Evolutionary conservation across 1,284 basidiomycete genomes (phyloP).

Genomic region (Marasmius fiardii): DNA sequence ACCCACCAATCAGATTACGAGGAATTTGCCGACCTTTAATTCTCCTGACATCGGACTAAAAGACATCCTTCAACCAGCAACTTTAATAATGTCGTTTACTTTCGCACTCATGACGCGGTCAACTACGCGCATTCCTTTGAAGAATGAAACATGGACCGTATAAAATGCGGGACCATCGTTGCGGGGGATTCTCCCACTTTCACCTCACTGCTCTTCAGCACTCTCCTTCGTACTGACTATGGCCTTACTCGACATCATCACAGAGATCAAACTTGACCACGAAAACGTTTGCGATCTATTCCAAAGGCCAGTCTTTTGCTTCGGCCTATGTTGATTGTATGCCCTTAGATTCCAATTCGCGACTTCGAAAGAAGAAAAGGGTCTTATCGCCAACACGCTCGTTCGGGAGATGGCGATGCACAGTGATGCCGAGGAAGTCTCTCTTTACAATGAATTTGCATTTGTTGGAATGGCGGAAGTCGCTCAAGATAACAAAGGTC

Average conservation of each 20-base stretch:
- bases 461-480: conserved; percentile 17
- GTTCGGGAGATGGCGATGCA: conserved; percentile 25
- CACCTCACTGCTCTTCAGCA: no score
- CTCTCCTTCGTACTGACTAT: no score
- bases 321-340: not conserved
- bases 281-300: conserved; percentile 26
- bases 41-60: no score
- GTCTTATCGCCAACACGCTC: conserved; percentile 22
- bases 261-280: conserved; percentile 24
- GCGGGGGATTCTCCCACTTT: no score
- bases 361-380: conserved; percentile 16
- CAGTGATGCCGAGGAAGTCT: conserved; percentile 22
- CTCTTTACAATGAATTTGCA: conserved; percentile 22
- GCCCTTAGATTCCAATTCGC: conserved; percentile 14
- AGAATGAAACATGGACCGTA: no score
- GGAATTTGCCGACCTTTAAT: no score
- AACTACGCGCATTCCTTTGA: no score
- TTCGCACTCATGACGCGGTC: no score
- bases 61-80: no score
- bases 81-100: no score
- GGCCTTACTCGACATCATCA: not conserved
- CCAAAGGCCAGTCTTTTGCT: conserved; percentile 9
- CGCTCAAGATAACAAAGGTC: not conserved
- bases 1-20: no score
- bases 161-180: no score